Evolutionary conservation across 1,139 yeast genomes (phyloP).

Genomic region (Candida sanyaensis): DNA sequence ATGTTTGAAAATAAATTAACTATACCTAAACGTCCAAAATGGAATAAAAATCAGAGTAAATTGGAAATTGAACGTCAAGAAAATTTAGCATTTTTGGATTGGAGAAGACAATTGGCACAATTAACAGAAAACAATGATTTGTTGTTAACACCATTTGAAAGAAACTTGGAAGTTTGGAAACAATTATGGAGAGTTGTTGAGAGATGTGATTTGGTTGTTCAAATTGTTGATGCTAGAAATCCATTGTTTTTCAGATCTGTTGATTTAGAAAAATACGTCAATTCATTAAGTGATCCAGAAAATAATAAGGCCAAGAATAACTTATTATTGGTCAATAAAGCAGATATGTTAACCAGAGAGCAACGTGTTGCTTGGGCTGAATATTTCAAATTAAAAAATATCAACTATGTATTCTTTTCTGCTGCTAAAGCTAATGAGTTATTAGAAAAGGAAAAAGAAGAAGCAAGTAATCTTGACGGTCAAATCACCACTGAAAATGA

Average conservation of each 20-base stretch:
- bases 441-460: conserved; percentile 60
- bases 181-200: conserved; percentile 99
- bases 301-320: conserved; percentile 59
- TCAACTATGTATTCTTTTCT: conserved; percentile 88
- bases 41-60: conserved; percentile 75
- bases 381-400: conserved; percentile 67
- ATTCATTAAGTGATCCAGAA: conserved; percentile 61
- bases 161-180: conserved; percentile 97
- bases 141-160: conserved; percentile 92
- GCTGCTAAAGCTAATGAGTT: conserved; percentile 82
- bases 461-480: conserved; percentile 37
- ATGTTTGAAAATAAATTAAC: conserved; percentile 77
- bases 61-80: conserved; percentile 84
- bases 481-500: conserved; percentile 14
- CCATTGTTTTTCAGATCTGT: conserved; percentile 88
- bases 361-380: conserved; percentile 89
- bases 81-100: conserved; percentile 84
- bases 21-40: conserved; percentile 92
- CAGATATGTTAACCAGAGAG: conserved; percentile 76
- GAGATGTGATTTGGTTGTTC: conserved; percentile 90
- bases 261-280: conserved; percentile 84
- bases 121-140: conserved; percentile 83
- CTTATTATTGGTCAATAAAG: conserved; percentile 86
- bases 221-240: conserved; percentile 96
- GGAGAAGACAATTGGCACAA: conserved; percentile 89